Evolutionary conservation across 345 rosid genomes (phyloP).

Genomic region (Eutrema japonicum): DNA sequence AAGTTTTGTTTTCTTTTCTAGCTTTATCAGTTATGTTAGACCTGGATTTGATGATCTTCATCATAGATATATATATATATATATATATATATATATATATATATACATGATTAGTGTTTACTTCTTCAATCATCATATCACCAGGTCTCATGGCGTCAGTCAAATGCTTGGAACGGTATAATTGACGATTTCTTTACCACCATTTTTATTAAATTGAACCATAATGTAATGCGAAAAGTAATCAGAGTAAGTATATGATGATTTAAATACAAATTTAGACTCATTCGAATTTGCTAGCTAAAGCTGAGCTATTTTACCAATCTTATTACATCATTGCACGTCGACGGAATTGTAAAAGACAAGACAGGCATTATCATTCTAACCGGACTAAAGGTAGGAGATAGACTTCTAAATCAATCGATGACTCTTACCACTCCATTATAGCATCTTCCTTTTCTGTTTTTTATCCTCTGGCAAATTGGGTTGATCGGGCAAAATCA

Average conservation of each 20-base stretch:
- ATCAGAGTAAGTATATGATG: conserved; percentile 7
- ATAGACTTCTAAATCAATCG: conserved; percentile 3
- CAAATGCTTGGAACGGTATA: conserved; percentile 30
- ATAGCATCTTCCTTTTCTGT: conserved; percentile 1
- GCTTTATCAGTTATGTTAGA: conserved; percentile 1
- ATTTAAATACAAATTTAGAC: conserved; percentile 33
- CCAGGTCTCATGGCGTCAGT: conserved; percentile 31
- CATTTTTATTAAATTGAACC: conserved; percentile 9
- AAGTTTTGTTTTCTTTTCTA: conserved; percentile 10
- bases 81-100: neutral
- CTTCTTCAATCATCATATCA: conserved; percentile 10
- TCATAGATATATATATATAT: neutral
- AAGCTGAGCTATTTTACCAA: conserved; percentile 46
- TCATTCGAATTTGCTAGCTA: conserved; percentile 41
- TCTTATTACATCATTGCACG: conserved; percentile 48
- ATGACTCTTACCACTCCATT: conserved; percentile 28
- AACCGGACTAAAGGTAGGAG: conserved; percentile 23
- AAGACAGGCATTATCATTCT: conserved; percentile 39
- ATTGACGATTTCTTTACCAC: conserved; percentile 23
- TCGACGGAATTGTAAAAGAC: conserved; percentile 35
- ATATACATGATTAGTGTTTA: neutral
- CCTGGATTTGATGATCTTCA: conserved; percentile 9
- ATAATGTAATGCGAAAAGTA: conserved; percentile 18
- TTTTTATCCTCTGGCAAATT: conserved; percentile 4
- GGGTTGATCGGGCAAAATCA: conserved; percentile 35